These are phyloP conservation scores for Micractinium sp. DNA, from an alignment of 139 green algal genomes.

Conservation along the genomic window DNA sequence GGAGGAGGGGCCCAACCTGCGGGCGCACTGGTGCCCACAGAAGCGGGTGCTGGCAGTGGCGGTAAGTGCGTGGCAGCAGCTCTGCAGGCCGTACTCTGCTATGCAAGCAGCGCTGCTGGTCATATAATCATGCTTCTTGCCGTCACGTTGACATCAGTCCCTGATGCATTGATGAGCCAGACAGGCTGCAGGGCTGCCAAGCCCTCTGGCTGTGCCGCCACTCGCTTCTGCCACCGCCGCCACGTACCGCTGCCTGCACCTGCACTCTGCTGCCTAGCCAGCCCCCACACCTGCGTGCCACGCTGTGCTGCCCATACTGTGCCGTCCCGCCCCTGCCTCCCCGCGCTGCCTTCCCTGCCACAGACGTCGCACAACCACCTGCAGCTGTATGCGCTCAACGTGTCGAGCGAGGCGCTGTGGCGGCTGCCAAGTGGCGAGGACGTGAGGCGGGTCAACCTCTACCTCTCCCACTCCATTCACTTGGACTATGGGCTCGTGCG, in stretches of 20 bases:
- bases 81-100: background rate
- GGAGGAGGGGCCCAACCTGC: conserved; percentile 64
- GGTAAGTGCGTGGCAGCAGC: conserved; percentile 50
- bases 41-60: conserved; percentile 66
- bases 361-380: conserved; percentile 73
- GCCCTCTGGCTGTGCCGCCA: no score
- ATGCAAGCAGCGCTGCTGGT: background rate
- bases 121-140: background rate
- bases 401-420: conserved; percentile 59
- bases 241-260: no score
- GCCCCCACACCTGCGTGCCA: no score
- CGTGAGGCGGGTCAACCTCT: conserved; percentile 53
- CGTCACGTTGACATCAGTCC: background rate
- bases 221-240: no score
- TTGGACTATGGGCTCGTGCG: conserved; percentile 33
- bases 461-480: conserved; percentile 57
- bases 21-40: conserved; percentile 65
- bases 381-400: conserved; percentile 71
- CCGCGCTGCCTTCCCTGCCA: background rate
- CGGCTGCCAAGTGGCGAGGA: conserved; percentile 32
- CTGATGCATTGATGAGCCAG: background rate
- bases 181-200: background rate
- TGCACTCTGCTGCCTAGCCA: no score
- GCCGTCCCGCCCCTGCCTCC: background rate
- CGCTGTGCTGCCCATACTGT: no score